Base-by-base conservation (phyloP, 1,284 basidiomycete species). In the Ustilago loliicola region DNA sequence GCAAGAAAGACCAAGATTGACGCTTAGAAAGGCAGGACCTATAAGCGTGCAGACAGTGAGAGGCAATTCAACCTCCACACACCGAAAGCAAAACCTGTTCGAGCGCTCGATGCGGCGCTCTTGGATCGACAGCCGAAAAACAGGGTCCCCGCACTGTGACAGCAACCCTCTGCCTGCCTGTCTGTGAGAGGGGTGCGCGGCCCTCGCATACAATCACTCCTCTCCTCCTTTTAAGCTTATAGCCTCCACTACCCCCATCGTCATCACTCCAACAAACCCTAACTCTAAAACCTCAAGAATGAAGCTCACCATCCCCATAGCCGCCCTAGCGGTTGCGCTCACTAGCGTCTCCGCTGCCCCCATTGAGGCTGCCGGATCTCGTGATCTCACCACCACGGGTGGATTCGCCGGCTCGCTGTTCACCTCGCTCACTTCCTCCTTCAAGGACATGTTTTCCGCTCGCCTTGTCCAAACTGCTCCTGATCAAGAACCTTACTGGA, bases 401-500 rank as follows among this genome's bases (percentile, higher is more conserved):
- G 66, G 72, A 0, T 69, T 74, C 25, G 72, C 62, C n/a, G 42
- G 58, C 1, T 45, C 65, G 53, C 29, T 76, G 3, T 72, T 71
- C n/a, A 29, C n/a, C 13, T 30, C 61, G 1, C 25, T 75, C 48
- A 56, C 61, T 29, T 55, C 40, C 13, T 61, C 55, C 9, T 65
- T 79, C 38, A 29, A 47, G 15, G 61, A 60, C 30, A 42, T 67
- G 25, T 73, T 77, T 23, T 25, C 60, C 0, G 55, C 78, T 3
- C 56, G 73, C 10, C 61, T 80, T 1, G 72, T 79, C n/a, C 77
- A 79, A 47, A 79, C 77, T 10, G 47, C 68, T 5, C 17, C 68
- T 11, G 65, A 74, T 47, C 25, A 56, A 4, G 3, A 62, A 38
- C 70, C 82, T 6, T 83, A 81, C 66, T 83, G 82, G 82, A 81